Percentiles rank a stretch among this genome's conserved stretches.
Evolutionary conservation across 2,329 filamentous ascomycete species (phyloP).

Genomic region (Diaporthe citri): DNA sequence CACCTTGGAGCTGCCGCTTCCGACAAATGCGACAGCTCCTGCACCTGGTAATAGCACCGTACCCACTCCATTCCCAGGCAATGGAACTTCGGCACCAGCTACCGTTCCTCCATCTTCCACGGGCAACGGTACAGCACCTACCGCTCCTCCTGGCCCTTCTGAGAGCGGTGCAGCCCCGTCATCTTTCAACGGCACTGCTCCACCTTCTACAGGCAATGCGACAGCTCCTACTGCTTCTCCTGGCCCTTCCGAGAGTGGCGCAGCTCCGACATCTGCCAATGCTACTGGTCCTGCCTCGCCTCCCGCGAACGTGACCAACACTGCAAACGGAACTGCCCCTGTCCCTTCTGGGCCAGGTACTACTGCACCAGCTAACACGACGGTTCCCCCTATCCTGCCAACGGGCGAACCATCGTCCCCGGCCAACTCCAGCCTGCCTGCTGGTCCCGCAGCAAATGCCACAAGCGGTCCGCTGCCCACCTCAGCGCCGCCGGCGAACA

Average conservation of each 20-base stretch:
- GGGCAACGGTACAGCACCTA: slow-evolving; percentile 25
- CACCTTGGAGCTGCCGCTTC: slow-evolving; percentile 34
- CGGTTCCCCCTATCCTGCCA: slow-evolving; percentile 29
- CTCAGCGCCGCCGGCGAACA: slow-evolving; percentile 27
- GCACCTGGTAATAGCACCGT: slow-evolving; percentile 10
- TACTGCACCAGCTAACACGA: slow-evolving; percentile 28
- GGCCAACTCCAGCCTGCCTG: slow-evolving; percentile 27
- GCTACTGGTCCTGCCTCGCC: slow-evolving; percentile 30
- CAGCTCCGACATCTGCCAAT: slow-evolving; percentile 32
- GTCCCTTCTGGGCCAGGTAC: slow-evolving; percentile 13
- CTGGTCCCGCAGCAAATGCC: slow-evolving; percentile 34
- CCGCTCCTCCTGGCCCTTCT: slow-evolving; percentile 26
- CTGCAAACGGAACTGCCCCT: slow-evolving; percentile 35
- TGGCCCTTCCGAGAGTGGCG: slow-evolving; percentile 21
- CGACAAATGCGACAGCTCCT: slow-evolving; percentile 28
- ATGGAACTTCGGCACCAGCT: slow-evolving; percentile 15
- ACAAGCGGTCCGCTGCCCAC: slow-evolving; percentile 16
- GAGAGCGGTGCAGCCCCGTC: slow-evolving; percentile 29
- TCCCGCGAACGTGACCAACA: slow-evolving; percentile 24
- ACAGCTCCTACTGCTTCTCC: slow-evolving; percentile 30
- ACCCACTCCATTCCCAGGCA: slow-evolving; percentile 6
- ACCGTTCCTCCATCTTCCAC: slow-evolving; percentile 2
- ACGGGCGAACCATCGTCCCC: neutral
- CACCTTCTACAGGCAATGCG: slow-evolving; percentile 29
- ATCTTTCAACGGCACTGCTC: slow-evolving; percentile 27